Conservation (phyloP, 129 eudicot genomes). For the Helianthus tuberosus region DNA sequence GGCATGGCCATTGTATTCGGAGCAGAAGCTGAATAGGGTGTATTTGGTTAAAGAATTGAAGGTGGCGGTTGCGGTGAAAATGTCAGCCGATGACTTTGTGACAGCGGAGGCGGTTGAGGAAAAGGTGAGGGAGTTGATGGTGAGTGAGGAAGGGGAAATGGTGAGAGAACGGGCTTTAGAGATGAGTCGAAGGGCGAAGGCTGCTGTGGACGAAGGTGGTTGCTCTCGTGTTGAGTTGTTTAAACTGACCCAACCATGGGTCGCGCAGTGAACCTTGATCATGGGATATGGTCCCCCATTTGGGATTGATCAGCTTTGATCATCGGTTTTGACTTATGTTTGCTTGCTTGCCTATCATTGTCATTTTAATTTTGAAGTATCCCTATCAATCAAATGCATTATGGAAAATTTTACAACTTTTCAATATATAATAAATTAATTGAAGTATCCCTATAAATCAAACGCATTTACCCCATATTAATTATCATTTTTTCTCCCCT, state of each 20-base stretch:
- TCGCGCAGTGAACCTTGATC: no score
- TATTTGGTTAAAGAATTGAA: slow-evolving; percentile 40
- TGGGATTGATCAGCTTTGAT: no score
- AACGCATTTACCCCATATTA: no score
- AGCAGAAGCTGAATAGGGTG: slow-evolving; percentile 43
- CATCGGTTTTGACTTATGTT: no score
- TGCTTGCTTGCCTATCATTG: no score
- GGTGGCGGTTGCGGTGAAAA: slow-evolving; percentile 34
- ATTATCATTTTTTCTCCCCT: no score
- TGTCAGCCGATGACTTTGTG: slow-evolving; percentile 41
- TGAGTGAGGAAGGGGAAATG: slow-evolving; percentile 36
- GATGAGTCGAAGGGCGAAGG: slow-evolving; percentile 42
- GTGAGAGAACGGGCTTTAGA: slow-evolving; percentile 36
- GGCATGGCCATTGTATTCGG: slow-evolving; percentile 56
- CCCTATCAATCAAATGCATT: no score
- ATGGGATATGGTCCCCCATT: no score
- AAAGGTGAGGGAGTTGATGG: slow-evolving; percentile 55
- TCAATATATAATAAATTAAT: no score
- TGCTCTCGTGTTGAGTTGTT: slow-evolving; percentile 41
- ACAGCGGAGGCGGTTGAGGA: slow-evolving; percentile 43
- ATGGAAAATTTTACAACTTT: no score
- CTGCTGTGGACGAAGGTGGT: slow-evolving; percentile 41
- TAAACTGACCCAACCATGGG: slow-evolving; percentile 10
- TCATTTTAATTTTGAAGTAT: no score
- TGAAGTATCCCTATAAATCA: no score